Evolutionary conservation across 371 early-diverging fungal genomes (phyloP), one percentile per base, ranked within the genome.

Genomic region (Mucor circinelloides): DNA sequence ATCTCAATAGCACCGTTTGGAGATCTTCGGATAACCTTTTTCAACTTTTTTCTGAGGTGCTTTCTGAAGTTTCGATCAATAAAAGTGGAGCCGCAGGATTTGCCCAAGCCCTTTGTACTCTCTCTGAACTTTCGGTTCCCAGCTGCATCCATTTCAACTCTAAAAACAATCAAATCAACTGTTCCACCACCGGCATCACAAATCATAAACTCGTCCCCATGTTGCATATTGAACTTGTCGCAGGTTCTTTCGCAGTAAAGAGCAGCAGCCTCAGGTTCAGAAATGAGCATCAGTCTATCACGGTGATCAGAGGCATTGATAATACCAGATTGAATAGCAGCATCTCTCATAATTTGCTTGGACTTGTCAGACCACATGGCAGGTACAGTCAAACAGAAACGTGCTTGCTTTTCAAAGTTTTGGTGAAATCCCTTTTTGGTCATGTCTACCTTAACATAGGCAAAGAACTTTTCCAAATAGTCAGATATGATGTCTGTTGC

Each of bases 151-250:
- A 69, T 63, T 21, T 75, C 72, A n/a, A 83, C 78, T 15, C 63
- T 66, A 63, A 83, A 82, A 0, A 80, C 81, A 52, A 83, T 88
- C 66, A 88, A 68, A 79, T 88, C 88, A 1, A 88, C 85, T 8
- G 89, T 88, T 50, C 89, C 87, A 58, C 87, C 81, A 46, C 87
- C 87, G 25, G 87, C 87, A 80, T 87, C 87, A 38, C 87, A 83
- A 52, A 83, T 80, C 80, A 83, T 87, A 67, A 87, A 87, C 28
- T 84, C 85, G 44, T 87, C 87, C 19, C 85, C 86, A 63, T 83
- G 73, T 2, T 69, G 70, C 76, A 87, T 75, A 63, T 81, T 79
- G 67, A 87, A 87, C 42, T 83, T 81, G 13, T 87, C 86, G 38
- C 85, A 83, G 50, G 84, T 82, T 36, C 68, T 73, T 65, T 87